These are phyloP conservation scores for Salicornia ramosissima DNA, from an alignment of 148 eudicot species.

Conservation along the genomic window DNA sequence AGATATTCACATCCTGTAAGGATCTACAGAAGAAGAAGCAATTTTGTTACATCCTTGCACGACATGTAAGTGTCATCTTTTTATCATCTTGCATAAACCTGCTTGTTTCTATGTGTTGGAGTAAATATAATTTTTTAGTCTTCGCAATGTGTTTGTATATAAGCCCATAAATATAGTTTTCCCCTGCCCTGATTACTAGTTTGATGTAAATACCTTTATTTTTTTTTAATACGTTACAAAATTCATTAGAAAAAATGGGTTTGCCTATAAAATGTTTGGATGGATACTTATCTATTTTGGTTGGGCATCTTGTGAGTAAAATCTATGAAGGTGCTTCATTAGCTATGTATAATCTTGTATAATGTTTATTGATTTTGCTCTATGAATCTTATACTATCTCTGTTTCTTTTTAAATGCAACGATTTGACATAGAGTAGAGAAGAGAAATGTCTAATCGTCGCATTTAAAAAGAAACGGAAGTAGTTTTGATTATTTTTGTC, in stretches of 20 bases:
- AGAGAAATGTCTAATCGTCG: too few species aligned
- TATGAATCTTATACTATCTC: background rate
- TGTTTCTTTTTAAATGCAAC: background rate
- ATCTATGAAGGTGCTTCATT: background rate
- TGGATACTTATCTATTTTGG: background rate
- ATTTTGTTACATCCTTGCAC: constrained; percentile 85
- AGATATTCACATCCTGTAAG: constrained; percentile 60
- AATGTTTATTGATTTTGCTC: background rate
- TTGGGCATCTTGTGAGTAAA: background rate
- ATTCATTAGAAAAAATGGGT: background rate
- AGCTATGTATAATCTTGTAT: background rate
- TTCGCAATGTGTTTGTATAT: background rate
- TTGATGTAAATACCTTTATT: background rate
- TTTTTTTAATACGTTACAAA: background rate
- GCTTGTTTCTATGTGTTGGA: background rate
- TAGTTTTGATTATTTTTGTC: too few species aligned
- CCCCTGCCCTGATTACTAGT: background rate
- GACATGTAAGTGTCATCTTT: constrained; percentile 61
- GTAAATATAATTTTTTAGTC: background rate
- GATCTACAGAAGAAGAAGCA: constrained; percentile 68
- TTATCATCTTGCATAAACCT: background rate
- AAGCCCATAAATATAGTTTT: too few species aligned
- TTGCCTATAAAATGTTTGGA: background rate
- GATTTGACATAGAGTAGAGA: too few species aligned
- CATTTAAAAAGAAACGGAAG: too few species aligned